Evolutionary conservation across 1,284 basidiomycete genomes (phyloP).

Genomic region (Ceratobasidium sp.): DNA sequence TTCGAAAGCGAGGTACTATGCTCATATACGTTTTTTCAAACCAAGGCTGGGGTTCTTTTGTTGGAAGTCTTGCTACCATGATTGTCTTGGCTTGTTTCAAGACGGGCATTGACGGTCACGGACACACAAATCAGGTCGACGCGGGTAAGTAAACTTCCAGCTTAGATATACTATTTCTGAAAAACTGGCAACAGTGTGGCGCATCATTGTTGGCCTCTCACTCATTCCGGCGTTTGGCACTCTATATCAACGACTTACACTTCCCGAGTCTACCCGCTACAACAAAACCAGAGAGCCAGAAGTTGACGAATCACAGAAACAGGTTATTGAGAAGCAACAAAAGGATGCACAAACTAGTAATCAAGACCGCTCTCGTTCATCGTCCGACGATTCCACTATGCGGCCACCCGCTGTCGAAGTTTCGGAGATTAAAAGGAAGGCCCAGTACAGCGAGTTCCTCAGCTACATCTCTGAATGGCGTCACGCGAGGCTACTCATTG

Average conservation of each 20-base stretch:
- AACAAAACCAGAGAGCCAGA: slow-evolving; percentile 53
- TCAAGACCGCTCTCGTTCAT: too few relatives aligned
- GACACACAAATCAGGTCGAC: slow-evolving; percentile 68
- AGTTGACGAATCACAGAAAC: slow-evolving; percentile 36
- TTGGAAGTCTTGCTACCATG: slow-evolving; percentile 71
- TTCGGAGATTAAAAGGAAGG: slow-evolving; percentile 40
- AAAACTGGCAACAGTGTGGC: slow-evolving; percentile 58
- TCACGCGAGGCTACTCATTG: slow-evolving; percentile 71
- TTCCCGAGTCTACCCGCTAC: slow-evolving; percentile 72
- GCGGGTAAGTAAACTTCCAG: slow-evolving; percentile 57
- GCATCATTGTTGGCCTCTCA: slow-evolving; percentile 73
- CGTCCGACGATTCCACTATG: too few relatives aligned
- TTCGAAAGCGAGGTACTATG: slow-evolving; percentile 75
- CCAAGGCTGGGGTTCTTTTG: slow-evolving; percentile 77
- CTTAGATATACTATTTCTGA: background rate
- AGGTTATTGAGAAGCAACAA: slow-evolving; percentile 42
- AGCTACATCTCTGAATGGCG: slow-evolving; percentile 67
- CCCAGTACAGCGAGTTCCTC: slow-evolving; percentile 54
- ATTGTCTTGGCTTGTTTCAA: slow-evolving; percentile 75
- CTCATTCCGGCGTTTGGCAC: slow-evolving; percentile 71
- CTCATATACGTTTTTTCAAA: slow-evolving; percentile 77
- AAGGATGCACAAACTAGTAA: slow-evolving; percentile 33
- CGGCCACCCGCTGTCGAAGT: slow-evolving; percentile 37
- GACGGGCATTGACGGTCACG: slow-evolving; percentile 63
- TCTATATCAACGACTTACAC: slow-evolving; percentile 76